Base-by-base conservation (phyloP, 2,329 filamentous ascomycete genomes). In the Penicillium sp. region DNA sequence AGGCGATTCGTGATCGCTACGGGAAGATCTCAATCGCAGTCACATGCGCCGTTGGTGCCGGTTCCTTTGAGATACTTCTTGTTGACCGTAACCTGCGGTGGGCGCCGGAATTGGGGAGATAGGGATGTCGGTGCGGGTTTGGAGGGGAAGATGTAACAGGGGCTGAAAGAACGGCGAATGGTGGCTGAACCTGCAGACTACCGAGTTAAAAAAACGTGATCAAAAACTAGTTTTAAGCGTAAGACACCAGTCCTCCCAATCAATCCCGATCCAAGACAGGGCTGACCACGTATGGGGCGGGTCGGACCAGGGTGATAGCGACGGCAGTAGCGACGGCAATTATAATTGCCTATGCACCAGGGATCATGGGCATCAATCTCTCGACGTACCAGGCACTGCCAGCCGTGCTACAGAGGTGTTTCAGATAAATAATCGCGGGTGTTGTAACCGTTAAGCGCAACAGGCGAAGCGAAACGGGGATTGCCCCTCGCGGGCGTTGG, bases 401-500 rank as follows among this genome's bases (percentile, higher is more conserved):
- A 35, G 49, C 18, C 32, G 51, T 59, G 52, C 53, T 53, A 59
- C 58, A 51, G 42, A 42, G 18, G 20, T 22, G 59, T 66, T 65
- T 66, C 63, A 66, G 50, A 43, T 60, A 61, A 37, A 63, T 47
- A 51, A 45, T 55, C 61, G 62, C 62, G 62, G 56, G 53, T 64
- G 61, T 61, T 61, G 53, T 56, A 53, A 59, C 55, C 22, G 37
- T 49, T 40, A 63, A 64, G 60, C 63, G 64, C 59, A 58, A 53
- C 55, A 54, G 55, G 48, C 55, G 39, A 57, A 64, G 38, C 43
- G 31, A 45, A 57, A 22, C 53, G 53, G 53, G 32, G 44, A 43
- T 51, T 66, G 61, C 63, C 64, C 64, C 63, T 65, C 64, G 62
- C 63, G 60, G 58, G 57, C 54, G 56, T 37, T 57, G 59, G 46